phyloP scores from a whole-genome alignment of 495 filamentous ascomycete genomes.

The Xylaria acuta region DNA sequence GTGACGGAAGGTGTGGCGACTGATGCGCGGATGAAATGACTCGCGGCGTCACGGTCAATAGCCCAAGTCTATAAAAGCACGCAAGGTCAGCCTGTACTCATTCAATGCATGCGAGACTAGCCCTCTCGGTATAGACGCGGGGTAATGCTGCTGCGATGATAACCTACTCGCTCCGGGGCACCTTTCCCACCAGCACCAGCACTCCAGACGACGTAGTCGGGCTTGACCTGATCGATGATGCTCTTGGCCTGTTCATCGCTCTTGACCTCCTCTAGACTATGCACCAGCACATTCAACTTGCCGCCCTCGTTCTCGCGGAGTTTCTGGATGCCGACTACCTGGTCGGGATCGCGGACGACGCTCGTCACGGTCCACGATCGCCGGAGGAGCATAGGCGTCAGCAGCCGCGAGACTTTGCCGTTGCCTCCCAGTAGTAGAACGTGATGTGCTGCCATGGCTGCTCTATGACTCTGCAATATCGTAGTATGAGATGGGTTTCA shows the following conservation, averaged over 20 bases:
- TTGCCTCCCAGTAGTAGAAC: slow-evolving; percentile 82
- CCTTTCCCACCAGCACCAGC: slow-evolving; percentile 84
- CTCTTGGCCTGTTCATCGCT: slow-evolving; percentile 64
- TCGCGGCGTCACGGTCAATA: slow-evolving; percentile 72
- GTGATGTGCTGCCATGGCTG: slow-evolving; percentile 40
- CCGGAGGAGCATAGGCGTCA: slow-evolving; percentile 76
- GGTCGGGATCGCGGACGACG: slow-evolving; percentile 73
- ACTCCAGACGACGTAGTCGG: slow-evolving; percentile 80
- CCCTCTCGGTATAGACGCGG: too few relatives aligned
- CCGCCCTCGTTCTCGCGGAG: slow-evolving; percentile 62
- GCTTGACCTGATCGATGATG: slow-evolving; percentile 64
- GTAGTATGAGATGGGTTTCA: background rate
- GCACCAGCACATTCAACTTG: slow-evolving; percentile 62
- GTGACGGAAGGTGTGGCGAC: slow-evolving; percentile 63
- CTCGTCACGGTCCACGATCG: slow-evolving; percentile 77
- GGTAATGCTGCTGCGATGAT: background rate
- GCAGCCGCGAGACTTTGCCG: slow-evolving; percentile 77
- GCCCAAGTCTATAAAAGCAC: slow-evolving; percentile 41
- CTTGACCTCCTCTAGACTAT: slow-evolving; percentile 69
- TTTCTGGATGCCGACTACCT: slow-evolving; percentile 66
- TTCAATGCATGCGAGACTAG: background rate
- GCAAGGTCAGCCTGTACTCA: background rate
- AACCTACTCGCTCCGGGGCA: slow-evolving; percentile 57
- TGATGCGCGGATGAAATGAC: slow-evolving; percentile 71
- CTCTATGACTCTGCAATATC: background rate